Conservation (phyloP, 2,329 filamentous ascomycete genomes). For the Falciphora oryzae region DNA sequence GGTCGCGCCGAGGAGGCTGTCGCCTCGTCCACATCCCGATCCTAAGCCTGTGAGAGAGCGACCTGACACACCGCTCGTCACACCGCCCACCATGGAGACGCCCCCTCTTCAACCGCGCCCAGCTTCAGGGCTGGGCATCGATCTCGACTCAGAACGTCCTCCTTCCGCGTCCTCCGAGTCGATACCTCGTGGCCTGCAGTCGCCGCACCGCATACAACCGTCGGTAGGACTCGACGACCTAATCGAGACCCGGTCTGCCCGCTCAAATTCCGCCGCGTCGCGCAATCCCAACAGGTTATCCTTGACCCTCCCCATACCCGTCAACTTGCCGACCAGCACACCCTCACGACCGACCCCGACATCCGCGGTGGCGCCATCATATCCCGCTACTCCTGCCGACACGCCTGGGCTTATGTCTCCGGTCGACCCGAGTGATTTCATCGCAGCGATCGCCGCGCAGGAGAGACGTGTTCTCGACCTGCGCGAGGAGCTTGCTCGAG, state of each 20-base stretch:
- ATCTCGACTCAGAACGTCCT: conserved; percentile 17
- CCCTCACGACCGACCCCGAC: conserved; percentile 47
- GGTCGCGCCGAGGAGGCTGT: conserved; percentile 2
- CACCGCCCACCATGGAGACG: not conserved
- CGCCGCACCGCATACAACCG: conserved; percentile 25
- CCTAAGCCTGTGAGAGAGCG: not conserved
- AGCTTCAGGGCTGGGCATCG: not conserved
- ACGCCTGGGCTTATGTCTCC: conserved; percentile 37
- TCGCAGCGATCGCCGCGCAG: conserved; percentile 86
- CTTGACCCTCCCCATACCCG: conserved; percentile 57
- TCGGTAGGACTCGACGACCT: conserved; percentile 27
- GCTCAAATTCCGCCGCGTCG: conserved; percentile 47
- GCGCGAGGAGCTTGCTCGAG: conserved; percentile 78
- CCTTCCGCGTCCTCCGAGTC: conserved; percentile 23
- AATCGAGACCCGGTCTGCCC: conserved; percentile 38
- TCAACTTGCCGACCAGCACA: conserved; percentile 47
- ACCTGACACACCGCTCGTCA: not conserved
- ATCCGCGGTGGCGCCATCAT: conserved; percentile 33
- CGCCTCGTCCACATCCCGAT: not conserved
- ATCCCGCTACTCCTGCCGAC: conserved; percentile 47
- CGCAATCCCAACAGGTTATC: conserved; percentile 54
- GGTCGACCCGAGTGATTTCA: conserved; percentile 59
- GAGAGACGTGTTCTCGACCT: conserved; percentile 88
- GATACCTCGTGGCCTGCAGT: conserved; percentile 26
- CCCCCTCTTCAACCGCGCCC: not conserved